Base-by-base conservation (phyloP, 768 basidiomycete genomes). In the Xanthoconium purpureum region DNA sequence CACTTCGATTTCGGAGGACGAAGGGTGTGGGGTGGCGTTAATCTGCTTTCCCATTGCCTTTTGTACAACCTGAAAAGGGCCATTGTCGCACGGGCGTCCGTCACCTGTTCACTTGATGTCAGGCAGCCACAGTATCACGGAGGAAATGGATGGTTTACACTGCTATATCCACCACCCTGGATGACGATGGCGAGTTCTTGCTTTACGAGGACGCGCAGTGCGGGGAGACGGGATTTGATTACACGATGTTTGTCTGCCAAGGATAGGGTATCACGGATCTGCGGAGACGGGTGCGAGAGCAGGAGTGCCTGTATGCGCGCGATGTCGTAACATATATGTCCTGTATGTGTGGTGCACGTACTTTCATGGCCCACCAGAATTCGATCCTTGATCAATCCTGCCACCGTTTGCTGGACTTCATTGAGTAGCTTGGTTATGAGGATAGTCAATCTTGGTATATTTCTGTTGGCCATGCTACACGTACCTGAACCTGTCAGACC, bases 11-110 rank as follows among this genome's bases (percentile, higher is more conserved):
- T 45, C 38, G n/a, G 24, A 11, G 42, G 47, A 17, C 30, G 53
- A 44, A 30, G 47, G 45, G 42, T 32, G 24, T 37, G 59, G 24
- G 47, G 28, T 29, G 49, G 43, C 46, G 47, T 63, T 29, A 58
- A 59, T 20, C 78, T 10, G 12, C 37, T 38, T 38, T 13, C 37
- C 37, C 37, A 38, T 13, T 35, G 6, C 14, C 3, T 84, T 62
- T 89, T 86, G 70, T 95, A 80, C 17, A 95, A 66, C 9, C 94
- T 81, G 70, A 89, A 98, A 38, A 98, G 76, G 0, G 93, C 95
- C 93, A 99, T 97, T 0, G 95, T 91, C 0, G 96, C 96, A 50
- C 95, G 82, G 1, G 95, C 94, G 68, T 98, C 95, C 17, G 37
- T 38, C 6, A 98, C 87, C 95, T 97, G 50, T 44, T 50, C 29